Conservation (phyloP, 306 rosid genomes). For the Coriaria nepalensis region DNA sequence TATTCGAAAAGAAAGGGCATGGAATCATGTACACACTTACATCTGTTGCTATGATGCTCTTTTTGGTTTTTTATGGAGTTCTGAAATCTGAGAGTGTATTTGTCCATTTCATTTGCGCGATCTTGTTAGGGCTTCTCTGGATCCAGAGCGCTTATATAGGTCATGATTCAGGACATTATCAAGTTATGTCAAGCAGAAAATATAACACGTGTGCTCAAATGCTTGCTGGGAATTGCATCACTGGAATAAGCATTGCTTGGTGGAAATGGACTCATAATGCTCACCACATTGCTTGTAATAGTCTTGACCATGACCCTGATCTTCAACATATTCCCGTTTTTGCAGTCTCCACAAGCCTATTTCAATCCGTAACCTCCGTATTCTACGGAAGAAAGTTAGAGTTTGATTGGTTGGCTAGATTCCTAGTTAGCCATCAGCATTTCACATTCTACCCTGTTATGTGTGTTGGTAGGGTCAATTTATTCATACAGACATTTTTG, state of each 20-base stretch:
- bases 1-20: conserved; percentile 32
- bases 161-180: conserved; percentile 29
- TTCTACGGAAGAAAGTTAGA: conserved; percentile 22
- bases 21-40: conserved; percentile 9
- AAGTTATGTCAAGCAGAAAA: conserved; percentile 14
- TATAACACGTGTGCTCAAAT: conserved; percentile 19
- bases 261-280: conserved; percentile 41
- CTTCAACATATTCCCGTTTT: conserved; percentile 30
- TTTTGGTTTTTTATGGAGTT: conserved; percentile 17
- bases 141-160: conserved; percentile 25
- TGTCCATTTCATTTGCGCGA: conserved; percentile 20
- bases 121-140: conserved; percentile 24
- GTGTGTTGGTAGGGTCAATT: conserved; percentile 24
- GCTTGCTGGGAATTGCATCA: conserved; percentile 23
- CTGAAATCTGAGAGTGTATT: conserved; percentile 22
- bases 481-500: conserved; percentile 27
- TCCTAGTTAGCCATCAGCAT: conserved; percentile 25
- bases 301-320: conserved; percentile 30
- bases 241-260: conserved; percentile 35
- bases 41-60: conserved; percentile 7
- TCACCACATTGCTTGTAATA: conserved; percentile 29
- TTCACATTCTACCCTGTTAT: conserved; percentile 27
- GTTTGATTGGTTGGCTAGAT: conserved; percentile 22
- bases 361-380: conserved; percentile 15
- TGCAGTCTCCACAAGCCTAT: conserved; percentile 14